These are phyloP conservation scores for Torulaspora globosa DNA, from an alignment of 1,139 yeast genomes.

Conservation along the genomic window DNA sequence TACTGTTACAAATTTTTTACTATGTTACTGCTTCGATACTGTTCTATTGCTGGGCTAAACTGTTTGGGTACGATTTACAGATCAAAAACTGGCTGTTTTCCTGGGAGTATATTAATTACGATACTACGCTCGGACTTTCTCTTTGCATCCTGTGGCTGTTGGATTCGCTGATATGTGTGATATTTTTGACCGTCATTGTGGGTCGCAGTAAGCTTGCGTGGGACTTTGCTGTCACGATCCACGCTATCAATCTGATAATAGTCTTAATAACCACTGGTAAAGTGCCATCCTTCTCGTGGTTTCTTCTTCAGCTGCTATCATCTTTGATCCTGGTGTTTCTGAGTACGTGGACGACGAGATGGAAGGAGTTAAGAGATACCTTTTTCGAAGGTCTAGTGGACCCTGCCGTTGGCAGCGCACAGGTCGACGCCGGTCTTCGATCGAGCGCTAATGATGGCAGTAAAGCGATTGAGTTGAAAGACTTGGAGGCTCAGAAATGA, in stretches of 20 bases:
- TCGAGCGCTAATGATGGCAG: conserved; percentile 2
- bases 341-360: conserved; percentile 82
- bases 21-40: conserved; percentile 57
- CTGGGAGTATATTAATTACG: conserved; percentile 71
- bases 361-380: conserved; percentile 83
- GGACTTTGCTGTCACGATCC: conserved; percentile 91
- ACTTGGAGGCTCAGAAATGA: conserved; percentile 32
- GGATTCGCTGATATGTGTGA: conserved; percentile 70
- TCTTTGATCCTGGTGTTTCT: conserved; percentile 65
- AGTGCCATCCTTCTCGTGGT: conserved; percentile 80
- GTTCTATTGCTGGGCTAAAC: conserved; percentile 52
- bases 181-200: conserved; percentile 79
- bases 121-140: conserved; percentile 76
- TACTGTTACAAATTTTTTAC: conserved; percentile 61
- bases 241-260: conserved; percentile 68
- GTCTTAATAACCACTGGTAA: conserved; percentile 62
- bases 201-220: conserved; percentile 92
- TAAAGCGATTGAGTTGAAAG: conserved; percentile 29
- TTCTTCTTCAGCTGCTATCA: conserved; percentile 71
- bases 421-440: conserved; percentile 10
- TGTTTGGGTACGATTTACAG: conserved; percentile 62
- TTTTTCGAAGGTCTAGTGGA: conserved; percentile 80
- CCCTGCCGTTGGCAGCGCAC: conserved; percentile 33
- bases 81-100: conserved; percentile 63
- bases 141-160: conserved; percentile 72